Evolutionary conservation across 345 rosid genomes (phyloP).

Genomic region (Salix dunnii): DNA sequence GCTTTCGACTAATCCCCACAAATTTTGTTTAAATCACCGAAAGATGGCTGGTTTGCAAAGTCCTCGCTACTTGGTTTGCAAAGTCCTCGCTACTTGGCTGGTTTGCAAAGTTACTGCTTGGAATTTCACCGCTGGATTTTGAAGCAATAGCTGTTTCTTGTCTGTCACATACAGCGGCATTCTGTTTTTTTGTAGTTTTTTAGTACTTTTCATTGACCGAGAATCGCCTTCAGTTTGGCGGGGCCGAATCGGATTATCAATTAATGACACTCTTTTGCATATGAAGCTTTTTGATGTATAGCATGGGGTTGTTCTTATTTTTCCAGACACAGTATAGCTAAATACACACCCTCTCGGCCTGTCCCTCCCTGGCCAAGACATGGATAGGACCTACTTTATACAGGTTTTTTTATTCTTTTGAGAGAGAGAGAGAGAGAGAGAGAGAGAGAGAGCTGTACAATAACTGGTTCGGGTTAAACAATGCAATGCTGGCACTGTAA

Average conservation of each 20-base stretch:
- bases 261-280: background rate
- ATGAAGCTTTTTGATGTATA: background rate
- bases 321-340: too few relatives aligned
- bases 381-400: too few relatives aligned
- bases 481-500: too few relatives aligned
- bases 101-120: background rate
- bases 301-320: too few relatives aligned
- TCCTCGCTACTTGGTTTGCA: conserved; percentile 12
- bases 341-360: too few relatives aligned
- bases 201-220: background rate
- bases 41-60: background rate
- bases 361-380: too few relatives aligned
- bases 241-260: background rate
- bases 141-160: conserved; percentile 18
- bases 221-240: background rate
- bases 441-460: too few relatives aligned
- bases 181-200: background rate
- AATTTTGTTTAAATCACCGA: conserved; percentile 10
- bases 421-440: too few relatives aligned
- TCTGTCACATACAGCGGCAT: background rate
- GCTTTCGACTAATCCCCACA: conserved; percentile 26
- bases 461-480: too few relatives aligned
- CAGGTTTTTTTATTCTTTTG: too few relatives aligned
- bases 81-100: conserved; percentile 18
- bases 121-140: conserved; percentile 5